Percentiles rank a stretch among this genome's conserved stretches.
Evolutionary conservation across 2,329 filamentous ascomycete species (phyloP).

Genomic region (Claviceps digitariae): DNA sequence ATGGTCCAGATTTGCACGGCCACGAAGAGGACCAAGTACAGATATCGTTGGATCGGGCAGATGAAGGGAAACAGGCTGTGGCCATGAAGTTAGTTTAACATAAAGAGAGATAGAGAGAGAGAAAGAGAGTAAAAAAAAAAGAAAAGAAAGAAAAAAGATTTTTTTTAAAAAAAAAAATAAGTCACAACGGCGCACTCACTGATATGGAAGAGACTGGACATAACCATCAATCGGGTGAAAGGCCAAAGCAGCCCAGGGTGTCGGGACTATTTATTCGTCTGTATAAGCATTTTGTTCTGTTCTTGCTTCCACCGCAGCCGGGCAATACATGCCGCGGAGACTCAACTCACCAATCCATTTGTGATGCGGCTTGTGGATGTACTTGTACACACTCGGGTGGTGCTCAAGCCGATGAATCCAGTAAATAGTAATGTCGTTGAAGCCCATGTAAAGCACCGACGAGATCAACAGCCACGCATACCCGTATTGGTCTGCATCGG

Average conservation of each 20-base stretch:
- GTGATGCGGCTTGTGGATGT: slow-evolving; percentile 92
- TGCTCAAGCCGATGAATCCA: slow-evolving; percentile 82
- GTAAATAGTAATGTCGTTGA: slow-evolving; percentile 49
- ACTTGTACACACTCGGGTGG: slow-evolving; percentile 65
- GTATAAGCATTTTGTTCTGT: neutral
- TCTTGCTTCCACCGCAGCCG: too few relatives aligned
- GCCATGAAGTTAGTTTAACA: neutral
- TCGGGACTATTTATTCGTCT: slow-evolving; percentile 50
- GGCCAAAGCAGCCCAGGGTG: slow-evolving; percentile 80
- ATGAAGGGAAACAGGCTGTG: slow-evolving; percentile 67
- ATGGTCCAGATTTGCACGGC: slow-evolving; percentile 98
- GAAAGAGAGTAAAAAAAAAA: too few relatives aligned
- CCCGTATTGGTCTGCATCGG: slow-evolving; percentile 23
- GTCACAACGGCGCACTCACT: slow-evolving; percentile 29
- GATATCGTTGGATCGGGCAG: slow-evolving; percentile 84
- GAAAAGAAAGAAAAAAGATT: neutral
- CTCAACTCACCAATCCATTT: slow-evolving; percentile 72
- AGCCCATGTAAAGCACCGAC: slow-evolving; percentile 22
- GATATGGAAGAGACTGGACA: slow-evolving; percentile 79
- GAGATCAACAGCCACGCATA: slow-evolving; percentile 26
- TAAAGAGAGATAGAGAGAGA: too few relatives aligned
- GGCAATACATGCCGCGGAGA: too few relatives aligned
- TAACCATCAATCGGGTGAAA: slow-evolving; percentile 94
- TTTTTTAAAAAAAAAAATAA: too few relatives aligned
- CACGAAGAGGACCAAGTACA: slow-evolving; percentile 72